Conservation (phyloP, 495 filamentous ascomycete genomes). For the Neurospora intermedia region DNA sequence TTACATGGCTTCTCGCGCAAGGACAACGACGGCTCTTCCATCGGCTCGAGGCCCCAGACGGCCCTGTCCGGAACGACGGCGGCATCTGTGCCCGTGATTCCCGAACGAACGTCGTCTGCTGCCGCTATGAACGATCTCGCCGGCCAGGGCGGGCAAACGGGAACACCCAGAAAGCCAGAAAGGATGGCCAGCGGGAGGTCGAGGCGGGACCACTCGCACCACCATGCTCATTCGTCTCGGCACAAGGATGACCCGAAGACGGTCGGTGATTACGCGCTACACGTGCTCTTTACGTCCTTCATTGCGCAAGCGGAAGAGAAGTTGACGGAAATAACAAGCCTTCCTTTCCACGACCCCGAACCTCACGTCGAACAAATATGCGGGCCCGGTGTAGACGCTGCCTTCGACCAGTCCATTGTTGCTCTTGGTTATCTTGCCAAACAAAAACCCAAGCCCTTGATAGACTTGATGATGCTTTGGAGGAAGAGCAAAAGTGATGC, state of each 20-base stretch:
- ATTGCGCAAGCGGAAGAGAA: constrained; percentile 86
- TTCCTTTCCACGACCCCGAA: constrained; percentile 56
- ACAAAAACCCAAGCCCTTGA: constrained; percentile 87
- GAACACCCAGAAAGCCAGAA: constrained; percentile 43
- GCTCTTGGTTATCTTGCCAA: constrained; percentile 89
- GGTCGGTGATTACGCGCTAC: constrained; percentile 90
- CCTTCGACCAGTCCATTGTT: constrained; percentile 91
- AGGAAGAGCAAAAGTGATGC: constrained; percentile 88
- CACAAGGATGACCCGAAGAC: constrained; percentile 70
- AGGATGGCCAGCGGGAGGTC: constrained; percentile 54
- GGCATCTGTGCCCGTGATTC: constrained; percentile 18
- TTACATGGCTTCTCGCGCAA: constrained; percentile 31
- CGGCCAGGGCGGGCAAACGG: constrained; percentile 3
- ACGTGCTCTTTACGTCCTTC: constrained; percentile 89
- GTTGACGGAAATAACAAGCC: constrained; percentile 70
- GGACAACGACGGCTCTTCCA: constrained; percentile 26
- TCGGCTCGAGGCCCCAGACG: constrained; percentile 26
- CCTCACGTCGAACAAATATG: constrained; percentile 79
- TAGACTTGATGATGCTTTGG: constrained; percentile 97
- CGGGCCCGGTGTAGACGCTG: constrained; percentile 74
- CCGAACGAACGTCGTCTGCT: constrained; percentile 26
- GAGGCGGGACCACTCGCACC: constrained; percentile 61
- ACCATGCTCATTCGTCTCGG: constrained; percentile 74
- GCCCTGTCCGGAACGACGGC: constrained; percentile 34
- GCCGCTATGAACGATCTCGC: constrained; percentile 12